A percentile compares a stretch with the other conserved stretches of the same genome.
Evolutionary conservation across 2,329 filamentous ascomycete species (phyloP).

Genomic region (Hypocreales sp.): DNA sequence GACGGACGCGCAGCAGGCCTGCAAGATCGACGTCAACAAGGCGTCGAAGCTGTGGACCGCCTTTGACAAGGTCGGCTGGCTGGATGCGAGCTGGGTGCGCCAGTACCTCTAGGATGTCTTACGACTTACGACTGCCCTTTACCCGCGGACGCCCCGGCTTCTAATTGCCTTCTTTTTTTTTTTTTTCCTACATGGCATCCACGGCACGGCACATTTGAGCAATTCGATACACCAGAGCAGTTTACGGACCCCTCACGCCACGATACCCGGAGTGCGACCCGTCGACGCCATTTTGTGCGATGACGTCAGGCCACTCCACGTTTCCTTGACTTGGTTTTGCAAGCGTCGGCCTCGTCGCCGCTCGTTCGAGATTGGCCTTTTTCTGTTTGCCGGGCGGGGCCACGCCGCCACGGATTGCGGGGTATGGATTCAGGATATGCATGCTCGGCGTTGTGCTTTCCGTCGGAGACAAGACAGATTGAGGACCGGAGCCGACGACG

Average conservation of each 20-base stretch:
- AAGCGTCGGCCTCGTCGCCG: too few relatives aligned
- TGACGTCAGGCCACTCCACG: slow-evolving; percentile 22
- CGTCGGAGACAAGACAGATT: too few relatives aligned
- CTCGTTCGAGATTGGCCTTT: too few relatives aligned
- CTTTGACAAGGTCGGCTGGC: slow-evolving; percentile 77
- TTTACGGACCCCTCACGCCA: slow-evolving; percentile 13
- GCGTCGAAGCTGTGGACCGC: slow-evolving; percentile 84
- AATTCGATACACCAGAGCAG: slow-evolving; percentile 19
- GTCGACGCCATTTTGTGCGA: slow-evolving; percentile 14
- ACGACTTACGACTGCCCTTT: too few relatives aligned
- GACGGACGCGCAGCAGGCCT: slow-evolving; percentile 91
- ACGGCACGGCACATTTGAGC: slow-evolving; percentile 15
- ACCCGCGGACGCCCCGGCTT: too few relatives aligned
- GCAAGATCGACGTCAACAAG: slow-evolving; percentile 97
- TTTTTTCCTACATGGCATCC: slow-evolving; percentile 9
- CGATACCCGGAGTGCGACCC: slow-evolving; percentile 25
- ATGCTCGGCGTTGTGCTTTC: too few relatives aligned
- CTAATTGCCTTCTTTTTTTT: slow-evolving; percentile 1
- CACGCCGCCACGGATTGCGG: too few relatives aligned
- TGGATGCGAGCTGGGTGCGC: slow-evolving; percentile 36
- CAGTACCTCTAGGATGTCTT: slow-evolving; percentile 15
- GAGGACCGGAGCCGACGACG: too few relatives aligned
- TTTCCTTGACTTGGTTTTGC: slow-evolving; percentile 10
- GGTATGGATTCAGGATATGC: too few relatives aligned
- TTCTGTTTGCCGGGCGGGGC: too few relatives aligned